These are phyloP conservation scores for Paracorniculantispora psalliotae DNA, from an alignment of 2,329 filamentous ascomycete genomes.

Conservation along the genomic window DNA sequence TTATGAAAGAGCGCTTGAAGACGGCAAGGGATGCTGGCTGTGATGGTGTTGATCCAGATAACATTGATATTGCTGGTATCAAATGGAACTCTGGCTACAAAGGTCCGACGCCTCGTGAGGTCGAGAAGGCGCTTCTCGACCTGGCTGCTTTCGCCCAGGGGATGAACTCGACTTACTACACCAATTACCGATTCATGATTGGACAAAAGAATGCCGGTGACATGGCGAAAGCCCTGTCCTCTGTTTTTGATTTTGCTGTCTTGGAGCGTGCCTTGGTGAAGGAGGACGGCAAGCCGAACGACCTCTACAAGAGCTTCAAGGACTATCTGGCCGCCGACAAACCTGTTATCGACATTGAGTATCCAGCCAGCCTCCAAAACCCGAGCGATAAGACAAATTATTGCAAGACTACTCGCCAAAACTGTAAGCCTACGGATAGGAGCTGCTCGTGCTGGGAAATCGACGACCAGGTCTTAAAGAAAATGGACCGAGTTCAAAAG, in stretches of 20 bases:
- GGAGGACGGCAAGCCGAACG: too few species aligned
- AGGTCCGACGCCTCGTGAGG: not conserved
- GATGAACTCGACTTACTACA: slow-evolving; percentile 21
- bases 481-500: slow-evolving; percentile 4
- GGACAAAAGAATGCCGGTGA: slow-evolving; percentile 31
- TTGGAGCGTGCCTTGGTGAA: slow-evolving; percentile 31
- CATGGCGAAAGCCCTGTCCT: slow-evolving; percentile 22
- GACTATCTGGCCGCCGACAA: slow-evolving; percentile 24
- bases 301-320: slow-evolving; percentile 28
- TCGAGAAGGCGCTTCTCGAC: slow-evolving; percentile 14
- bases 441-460: not conserved
- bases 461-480: not conserved
- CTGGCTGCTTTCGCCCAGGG: slow-evolving; percentile 27
- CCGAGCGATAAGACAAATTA: not conserved
- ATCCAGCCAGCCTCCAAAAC: slow-evolving; percentile 17
- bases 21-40: slow-evolving; percentile 25
- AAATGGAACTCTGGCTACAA: slow-evolving; percentile 1
- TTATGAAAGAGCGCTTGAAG: slow-evolving; percentile 28
- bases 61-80: slow-evolving; percentile 25
- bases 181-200: slow-evolving; percentile 21
- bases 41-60: slow-evolving; percentile 32
- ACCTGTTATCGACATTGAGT: slow-evolving; percentile 32
- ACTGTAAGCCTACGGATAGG: not conserved
- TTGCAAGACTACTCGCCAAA: not conserved
- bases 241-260: slow-evolving; percentile 29